Evolutionary conservation across 2,329 filamentous ascomycete genomes (phyloP), one percentile per base, ranked within the genome.

Genomic region (Pseudocercospora cruenta): DNA sequence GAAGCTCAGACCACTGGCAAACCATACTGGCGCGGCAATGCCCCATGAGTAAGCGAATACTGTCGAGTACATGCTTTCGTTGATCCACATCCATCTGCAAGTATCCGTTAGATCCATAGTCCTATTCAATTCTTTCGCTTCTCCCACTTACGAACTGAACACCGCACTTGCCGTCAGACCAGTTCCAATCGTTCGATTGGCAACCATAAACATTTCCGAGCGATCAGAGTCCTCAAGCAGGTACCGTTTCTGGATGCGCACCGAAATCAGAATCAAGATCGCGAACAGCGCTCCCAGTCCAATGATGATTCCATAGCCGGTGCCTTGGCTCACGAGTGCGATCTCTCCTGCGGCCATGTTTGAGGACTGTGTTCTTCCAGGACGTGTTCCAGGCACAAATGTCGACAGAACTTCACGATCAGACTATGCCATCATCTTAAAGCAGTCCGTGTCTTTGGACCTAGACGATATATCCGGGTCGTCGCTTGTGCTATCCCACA

Each of bases 281-380:
- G 80, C 82, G 67, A 85, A 85, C 1, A 82, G 67, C 0, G 85
- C 74, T 1, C 81, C 80, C 5, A 85, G 79, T 6, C 82, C 83
- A 64, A 84, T 78, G 49, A 85, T 78, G 21, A 84, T 74, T 65
- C 82, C 82, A 76, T 84, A 84, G 67, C 78, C 79, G 6, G 74
- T 72, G 19, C 49, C 60, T n/a, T 55, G 60, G 51, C 60, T 63
- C 1, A 63, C 60, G n/a, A 63, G 53, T 1, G 47, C 45, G 26
- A 62, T 55, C 16, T 63, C 60, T 28, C 33, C 51, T 10, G 60
- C 49, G 19, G 53, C 36, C 60, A 63, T 63, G 1, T 45, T 63
- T 28, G 26, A 12, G 3, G 16, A 8, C 1, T 57, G 31, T 22
- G 39, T 43, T 4, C 39, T 43, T 19, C 16, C 39, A 19, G 39